Evolutionary conservation across 1,139 yeast species (phyloP).

Genomic region (Blastobotrys persicus): DNA sequence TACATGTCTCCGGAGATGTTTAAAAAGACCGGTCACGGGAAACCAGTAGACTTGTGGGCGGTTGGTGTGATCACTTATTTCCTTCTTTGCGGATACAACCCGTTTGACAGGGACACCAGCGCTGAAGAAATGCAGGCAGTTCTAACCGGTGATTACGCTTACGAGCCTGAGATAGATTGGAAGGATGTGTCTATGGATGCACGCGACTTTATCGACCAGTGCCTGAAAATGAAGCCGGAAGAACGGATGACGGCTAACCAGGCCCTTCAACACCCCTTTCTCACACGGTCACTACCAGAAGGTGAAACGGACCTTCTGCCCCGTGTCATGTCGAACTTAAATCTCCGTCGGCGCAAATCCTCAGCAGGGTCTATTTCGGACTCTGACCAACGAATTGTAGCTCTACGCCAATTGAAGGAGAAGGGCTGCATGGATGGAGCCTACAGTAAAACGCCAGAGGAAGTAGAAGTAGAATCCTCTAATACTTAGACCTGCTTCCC

Average conservation of each 20-base stretch:
- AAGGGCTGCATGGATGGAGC: conserved; percentile 38
- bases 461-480: no score
- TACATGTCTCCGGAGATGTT: conserved; percentile 74
- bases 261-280: conserved; percentile 51
- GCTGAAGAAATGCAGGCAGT: conserved; percentile 69
- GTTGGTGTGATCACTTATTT: conserved; percentile 71
- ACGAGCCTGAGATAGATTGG: conserved; percentile 64
- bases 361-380: conserved; percentile 5
- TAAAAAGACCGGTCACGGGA: conserved; percentile 52
- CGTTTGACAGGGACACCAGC: conserved; percentile 74
- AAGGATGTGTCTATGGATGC: conserved; percentile 52
- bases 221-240: conserved; percentile 50
- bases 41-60: conserved; percentile 73
- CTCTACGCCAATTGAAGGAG: conserved; percentile 16
- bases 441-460: conserved; percentile 35
- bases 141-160: conserved; percentile 51
- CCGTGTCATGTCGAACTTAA: conserved; percentile 35
- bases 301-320: conserved; percentile 36
- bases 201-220: conserved; percentile 55
- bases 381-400: conserved; percentile 14
- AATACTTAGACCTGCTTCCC: no score
- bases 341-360: conserved; percentile 21
- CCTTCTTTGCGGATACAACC: conserved; percentile 72
- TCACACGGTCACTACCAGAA: conserved; percentile 27
- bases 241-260: conserved; percentile 50